Evolutionary conservation across 1,139 yeast species (phyloP).

Genomic region (Lodderomyces orthopsilosis): DNA sequence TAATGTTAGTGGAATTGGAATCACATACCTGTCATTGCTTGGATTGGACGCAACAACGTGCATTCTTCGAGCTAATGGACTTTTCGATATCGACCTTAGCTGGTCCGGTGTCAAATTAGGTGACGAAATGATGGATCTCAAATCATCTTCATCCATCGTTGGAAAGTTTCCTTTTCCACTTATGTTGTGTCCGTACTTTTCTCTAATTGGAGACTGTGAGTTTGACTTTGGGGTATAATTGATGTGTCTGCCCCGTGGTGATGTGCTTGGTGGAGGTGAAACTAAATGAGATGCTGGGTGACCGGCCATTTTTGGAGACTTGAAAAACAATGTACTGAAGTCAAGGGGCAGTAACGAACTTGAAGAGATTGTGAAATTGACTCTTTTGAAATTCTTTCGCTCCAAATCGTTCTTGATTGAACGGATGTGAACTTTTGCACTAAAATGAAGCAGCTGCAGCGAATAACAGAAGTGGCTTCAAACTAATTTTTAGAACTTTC

Average conservation of each 20-base stretch:
- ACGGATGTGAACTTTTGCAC: no score
- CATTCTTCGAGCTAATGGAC: constrained; percentile 37
- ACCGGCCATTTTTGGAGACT: not conserved
- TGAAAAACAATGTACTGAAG: not conserved
- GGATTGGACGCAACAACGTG: constrained; percentile 28
- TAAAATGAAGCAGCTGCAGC: no score
- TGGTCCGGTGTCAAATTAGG: constrained; percentile 23
- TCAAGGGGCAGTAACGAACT: no score
- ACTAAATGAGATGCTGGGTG: not conserved
- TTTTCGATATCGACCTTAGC: constrained; percentile 30
- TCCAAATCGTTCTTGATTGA: no score
- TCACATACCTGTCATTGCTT: constrained; percentile 29
- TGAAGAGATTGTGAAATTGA: no score
- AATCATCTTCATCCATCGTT: constrained; percentile 20
- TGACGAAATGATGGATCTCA: constrained; percentile 19
- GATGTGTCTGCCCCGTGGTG: not conserved
- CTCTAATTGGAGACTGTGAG: constrained; percentile 31
- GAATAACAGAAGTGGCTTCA: no score
- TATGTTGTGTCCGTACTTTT: constrained; percentile 16
- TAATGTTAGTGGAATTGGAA: constrained; percentile 46
- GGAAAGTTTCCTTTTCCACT: constrained; percentile 11
- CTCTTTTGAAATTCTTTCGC: no score
- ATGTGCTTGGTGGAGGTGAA: not conserved
- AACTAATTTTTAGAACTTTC: no score
- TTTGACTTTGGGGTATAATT: constrained; percentile 19